Percentiles rank a stretch among this genome's conserved stretches.
Evolutionary conservation across 176 grass and related monocot species (phyloP).

Genomic region (Poa pratensis): DNA sequence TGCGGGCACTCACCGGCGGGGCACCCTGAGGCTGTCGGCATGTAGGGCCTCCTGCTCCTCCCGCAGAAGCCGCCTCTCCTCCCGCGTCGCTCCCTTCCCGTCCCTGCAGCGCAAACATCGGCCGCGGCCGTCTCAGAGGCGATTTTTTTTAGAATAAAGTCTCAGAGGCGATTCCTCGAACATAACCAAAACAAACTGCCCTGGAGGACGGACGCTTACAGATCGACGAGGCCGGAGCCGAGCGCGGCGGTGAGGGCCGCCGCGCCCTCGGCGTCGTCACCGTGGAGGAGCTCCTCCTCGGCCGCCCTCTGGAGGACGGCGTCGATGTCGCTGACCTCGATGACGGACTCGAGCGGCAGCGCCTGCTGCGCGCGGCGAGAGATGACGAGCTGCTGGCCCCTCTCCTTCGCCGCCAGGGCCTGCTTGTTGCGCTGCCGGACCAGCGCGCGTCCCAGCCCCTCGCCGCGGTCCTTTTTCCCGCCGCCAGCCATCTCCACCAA

Average conservation of each 20-base stretch:
- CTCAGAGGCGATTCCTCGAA: conserved; percentile 23
- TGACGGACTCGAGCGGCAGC: conserved; percentile 69
- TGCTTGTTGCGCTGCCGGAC: conserved; percentile 65
- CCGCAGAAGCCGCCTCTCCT: conserved; percentile 50
- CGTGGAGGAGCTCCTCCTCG: conserved; percentile 43
- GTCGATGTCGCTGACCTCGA: conserved; percentile 77
- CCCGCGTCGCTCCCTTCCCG: conserved; percentile 38
- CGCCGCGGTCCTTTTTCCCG: conserved; percentile 55
- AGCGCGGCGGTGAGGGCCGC: conserved; percentile 5
- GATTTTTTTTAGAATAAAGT: no score
- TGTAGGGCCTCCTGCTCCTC: conserved; percentile 76
- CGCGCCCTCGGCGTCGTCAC: not conserved
- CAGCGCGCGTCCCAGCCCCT: conserved; percentile 62
- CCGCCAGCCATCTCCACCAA: conserved; percentile 19
- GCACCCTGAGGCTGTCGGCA: conserved; percentile 64
- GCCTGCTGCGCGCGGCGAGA: conserved; percentile 47
- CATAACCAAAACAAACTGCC: not conserved
- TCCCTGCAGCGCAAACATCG: conserved; percentile 41
- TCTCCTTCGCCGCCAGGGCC: conserved; percentile 54
- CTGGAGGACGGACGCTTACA: conserved; percentile 26
- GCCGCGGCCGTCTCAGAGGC: not conserved
- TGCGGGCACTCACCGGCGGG: conserved; percentile 51
- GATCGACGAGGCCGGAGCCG: conserved; percentile 45
- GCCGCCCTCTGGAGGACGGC: conserved; percentile 55
- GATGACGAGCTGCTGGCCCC: conserved; percentile 53